These are phyloP conservation scores for Leccinum brunneo-olivaceum DNA, from an alignment of 1,284 basidiomycete genomes.

Conservation along the genomic window DNA sequence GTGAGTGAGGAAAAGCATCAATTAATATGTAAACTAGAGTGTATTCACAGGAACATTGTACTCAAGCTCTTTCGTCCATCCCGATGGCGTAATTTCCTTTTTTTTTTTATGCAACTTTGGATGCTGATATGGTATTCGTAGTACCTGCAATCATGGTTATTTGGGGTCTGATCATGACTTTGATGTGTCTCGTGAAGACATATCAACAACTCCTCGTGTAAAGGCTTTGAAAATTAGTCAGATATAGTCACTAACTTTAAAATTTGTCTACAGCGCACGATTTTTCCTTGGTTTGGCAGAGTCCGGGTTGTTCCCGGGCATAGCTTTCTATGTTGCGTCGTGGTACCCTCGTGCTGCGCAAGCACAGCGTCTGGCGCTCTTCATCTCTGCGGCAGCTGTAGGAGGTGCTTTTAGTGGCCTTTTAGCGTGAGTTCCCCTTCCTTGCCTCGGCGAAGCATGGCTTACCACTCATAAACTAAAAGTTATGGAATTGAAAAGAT, in stretches of 20 bases:
- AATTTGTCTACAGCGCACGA: conserved; percentile 31
- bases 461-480: neutral
- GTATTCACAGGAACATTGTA: conserved; percentile 32
- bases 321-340: conserved; percentile 2
- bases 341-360: conserved; percentile 6
- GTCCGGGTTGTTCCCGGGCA: conserved; percentile 1
- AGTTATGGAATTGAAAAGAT: conserved; percentile 3
- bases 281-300: conserved; percentile 21
- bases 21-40: neutral
- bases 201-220: conserved; percentile 22
- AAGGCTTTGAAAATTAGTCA: conserved; percentile 3
- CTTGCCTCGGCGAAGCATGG: neutral
- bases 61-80: conserved; percentile 39
- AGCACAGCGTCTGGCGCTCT: conserved; percentile 1
- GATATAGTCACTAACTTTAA: neutral
- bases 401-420: conserved; percentile 1
- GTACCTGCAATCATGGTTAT: conserved; percentile 41
- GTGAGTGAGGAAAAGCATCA: conserved; percentile 22
- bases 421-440: neutral
- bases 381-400: conserved; percentile 1
- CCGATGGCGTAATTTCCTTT: conserved; percentile 40
- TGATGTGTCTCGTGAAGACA: conserved; percentile 28
- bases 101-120: neutral
- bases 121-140: conserved; percentile 9
- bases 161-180: conserved; percentile 37